Conservation (phyloP, 2,329 filamentous ascomycete species). For the Catunica adiposa region DNA sequence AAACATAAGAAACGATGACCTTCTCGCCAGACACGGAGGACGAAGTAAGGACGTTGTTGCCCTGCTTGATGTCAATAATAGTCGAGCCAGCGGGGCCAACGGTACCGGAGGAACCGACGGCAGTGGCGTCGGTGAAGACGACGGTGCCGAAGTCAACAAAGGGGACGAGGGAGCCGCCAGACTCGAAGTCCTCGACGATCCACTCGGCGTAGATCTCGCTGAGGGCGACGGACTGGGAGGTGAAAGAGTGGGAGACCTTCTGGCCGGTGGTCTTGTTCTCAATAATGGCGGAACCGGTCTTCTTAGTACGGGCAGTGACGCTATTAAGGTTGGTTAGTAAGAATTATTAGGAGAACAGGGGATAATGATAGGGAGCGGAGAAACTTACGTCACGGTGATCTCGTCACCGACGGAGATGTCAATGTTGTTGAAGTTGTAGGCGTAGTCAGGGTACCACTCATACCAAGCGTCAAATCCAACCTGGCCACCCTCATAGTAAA, state of each 20-base stretch:
- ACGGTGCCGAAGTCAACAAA: constrained; percentile 21
- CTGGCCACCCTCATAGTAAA: constrained; percentile 20
- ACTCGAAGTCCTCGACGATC: constrained; percentile 37
- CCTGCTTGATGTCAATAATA: constrained; percentile 16
- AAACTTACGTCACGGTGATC: constrained; percentile 18
- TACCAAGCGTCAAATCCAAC: constrained; percentile 28
- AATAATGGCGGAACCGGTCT: constrained; percentile 18
- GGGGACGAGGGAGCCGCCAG: constrained; percentile 17
- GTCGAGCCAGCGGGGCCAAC: constrained; percentile 15
- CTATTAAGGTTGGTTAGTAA: constrained; percentile 9
- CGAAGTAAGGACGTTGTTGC: constrained; percentile 11
- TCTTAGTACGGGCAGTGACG: constrained; percentile 17
- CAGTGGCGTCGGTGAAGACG: constrained; percentile 12
- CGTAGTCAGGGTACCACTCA: constrained; percentile 30
- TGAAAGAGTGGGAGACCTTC: constrained; percentile 34
- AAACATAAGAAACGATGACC: constrained; percentile 7
- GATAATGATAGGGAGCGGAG: neutral
- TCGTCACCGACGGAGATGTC: constrained; percentile 20
- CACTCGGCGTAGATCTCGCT: constrained; percentile 44
- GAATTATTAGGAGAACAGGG: neutral
- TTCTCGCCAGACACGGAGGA: constrained; percentile 12
- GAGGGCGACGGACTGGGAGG: constrained; percentile 26
- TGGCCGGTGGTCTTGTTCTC: constrained; percentile 36
- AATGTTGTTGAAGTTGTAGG: constrained; percentile 24
- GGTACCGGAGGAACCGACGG: constrained; percentile 17